Percentiles rank a stretch among this genome's conserved stretches.
These are phyloP conservation scores for Ustilago shanxiensis DNA, from an alignment of 1,284 basidiomycete species.

Conservation along the genomic window DNA sequence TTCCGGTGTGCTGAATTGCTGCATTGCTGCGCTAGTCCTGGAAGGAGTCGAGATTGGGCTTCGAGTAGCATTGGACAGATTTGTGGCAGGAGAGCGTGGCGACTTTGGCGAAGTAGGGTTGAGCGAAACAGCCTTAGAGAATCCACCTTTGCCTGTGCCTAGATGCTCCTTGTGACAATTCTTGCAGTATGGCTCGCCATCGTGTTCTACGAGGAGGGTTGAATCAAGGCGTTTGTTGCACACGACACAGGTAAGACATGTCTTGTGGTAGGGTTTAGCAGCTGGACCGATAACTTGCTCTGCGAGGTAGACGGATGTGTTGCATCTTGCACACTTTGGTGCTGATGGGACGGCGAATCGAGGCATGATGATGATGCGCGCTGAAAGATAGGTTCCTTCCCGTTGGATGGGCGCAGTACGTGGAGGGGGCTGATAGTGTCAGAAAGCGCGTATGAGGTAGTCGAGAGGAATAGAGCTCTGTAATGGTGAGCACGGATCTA, in stretches of 20 bases:
- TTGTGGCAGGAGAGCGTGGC: constrained; percentile 28
- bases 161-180: constrained; percentile 67
- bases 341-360: constrained; percentile 58
- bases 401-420: neutral
- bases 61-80: constrained; percentile 21
- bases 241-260: constrained; percentile 66
- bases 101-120: constrained; percentile 52
- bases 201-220: constrained; percentile 67
- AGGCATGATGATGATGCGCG: constrained; percentile 40
- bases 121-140: constrained; percentile 65
- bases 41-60: constrained; percentile 32
- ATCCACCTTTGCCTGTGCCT: constrained; percentile 68
- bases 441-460: neutral
- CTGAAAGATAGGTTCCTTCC: neutral
- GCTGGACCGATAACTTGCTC: constrained; percentile 69
- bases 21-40: constrained; percentile 16
- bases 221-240: constrained; percentile 68
- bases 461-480: neutral
- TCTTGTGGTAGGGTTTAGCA: constrained; percentile 66
- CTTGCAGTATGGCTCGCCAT: constrained; percentile 68
- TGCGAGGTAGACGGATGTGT: constrained; percentile 65
- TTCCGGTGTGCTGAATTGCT: constrained; percentile 35
- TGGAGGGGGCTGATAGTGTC: neutral
- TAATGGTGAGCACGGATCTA: neutral
- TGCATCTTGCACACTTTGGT: constrained; percentile 67